A percentile compares a stretch with the other conserved stretches of the same genome.
These are phyloP conservation scores for Plasmodium cynomolgi DNA, from an alignment of 169 alveolate species.

Conservation along the genomic window DNA sequence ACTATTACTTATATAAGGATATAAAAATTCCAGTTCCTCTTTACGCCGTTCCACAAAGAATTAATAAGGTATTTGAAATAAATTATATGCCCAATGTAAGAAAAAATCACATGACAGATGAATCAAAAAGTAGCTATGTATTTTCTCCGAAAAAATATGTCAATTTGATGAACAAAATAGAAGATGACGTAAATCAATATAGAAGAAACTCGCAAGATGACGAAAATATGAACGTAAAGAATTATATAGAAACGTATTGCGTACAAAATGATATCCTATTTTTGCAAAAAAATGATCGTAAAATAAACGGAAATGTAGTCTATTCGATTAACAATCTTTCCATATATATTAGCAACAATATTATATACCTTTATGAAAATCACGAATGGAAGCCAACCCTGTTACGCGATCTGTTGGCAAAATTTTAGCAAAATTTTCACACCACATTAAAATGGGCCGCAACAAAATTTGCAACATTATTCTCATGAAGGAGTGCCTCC, in stretches of 20 bases:
- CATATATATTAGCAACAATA: conserved; percentile 58
- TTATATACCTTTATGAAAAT: conserved; percentile 49
- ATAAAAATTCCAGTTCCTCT: conserved; percentile 65
- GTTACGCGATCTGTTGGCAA: conserved; percentile 29
- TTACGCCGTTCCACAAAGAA: conserved; percentile 58
- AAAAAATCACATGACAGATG: conserved; percentile 14
- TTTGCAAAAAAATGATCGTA: conserved; percentile 57
- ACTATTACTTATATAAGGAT: conserved; percentile 64
- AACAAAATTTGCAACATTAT: neutral
- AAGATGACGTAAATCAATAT: conserved; percentile 27
- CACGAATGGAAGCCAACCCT: conserved; percentile 56
- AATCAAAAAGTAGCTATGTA: neutral
- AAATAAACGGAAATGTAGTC: conserved; percentile 55
- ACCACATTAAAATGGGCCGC: neutral
- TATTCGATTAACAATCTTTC: conserved; percentile 55
- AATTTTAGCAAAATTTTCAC: conserved; percentile 20
- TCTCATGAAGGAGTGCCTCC: neutral
- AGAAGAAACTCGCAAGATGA: conserved; percentile 12
- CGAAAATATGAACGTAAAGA: conserved; percentile 55
- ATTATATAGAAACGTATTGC: conserved; percentile 44
- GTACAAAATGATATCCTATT: conserved; percentile 52
- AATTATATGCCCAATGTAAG: conserved; percentile 10
- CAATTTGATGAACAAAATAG: conserved; percentile 53
- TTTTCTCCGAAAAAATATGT: conserved; percentile 48
- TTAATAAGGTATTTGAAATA: conserved; percentile 22